Conservation (phyloP, 352 stramenopile genomes). For the Hyaloperonospora brassicae region DNA sequence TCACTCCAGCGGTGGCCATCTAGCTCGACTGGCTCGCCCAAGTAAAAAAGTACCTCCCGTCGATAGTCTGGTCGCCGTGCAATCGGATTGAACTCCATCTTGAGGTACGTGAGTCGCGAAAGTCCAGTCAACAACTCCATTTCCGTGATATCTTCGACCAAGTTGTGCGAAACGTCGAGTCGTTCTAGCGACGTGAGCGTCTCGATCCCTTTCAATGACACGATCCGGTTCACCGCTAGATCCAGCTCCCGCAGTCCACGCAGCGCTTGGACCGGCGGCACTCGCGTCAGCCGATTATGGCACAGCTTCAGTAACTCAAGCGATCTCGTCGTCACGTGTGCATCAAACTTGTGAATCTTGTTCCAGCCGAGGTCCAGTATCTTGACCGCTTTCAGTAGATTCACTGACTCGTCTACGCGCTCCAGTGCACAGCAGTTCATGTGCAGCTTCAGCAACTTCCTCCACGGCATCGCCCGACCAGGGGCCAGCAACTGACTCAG, state of each 20-base stretch:
- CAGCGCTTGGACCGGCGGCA: constrained; percentile 42
- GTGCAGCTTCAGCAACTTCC: constrained; percentile 41
- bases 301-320: constrained; percentile 55
- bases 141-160: constrained; percentile 41
- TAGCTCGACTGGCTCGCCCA: constrained; percentile 56
- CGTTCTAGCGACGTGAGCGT: constrained; percentile 33
- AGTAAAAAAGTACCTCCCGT: constrained; percentile 72
- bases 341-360: constrained; percentile 38
- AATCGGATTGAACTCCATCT: constrained; percentile 71
- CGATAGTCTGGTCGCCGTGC: constrained; percentile 63
- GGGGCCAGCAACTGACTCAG: constrained; percentile 44
- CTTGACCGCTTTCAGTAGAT: constrained; percentile 34
- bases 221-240: constrained; percentile 58
- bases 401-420: constrained; percentile 46
- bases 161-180: constrained; percentile 70
- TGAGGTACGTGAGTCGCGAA: constrained; percentile 33
- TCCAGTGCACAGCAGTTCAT: constrained; percentile 61
- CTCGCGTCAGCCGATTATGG: constrained; percentile 47
- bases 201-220: constrained; percentile 47
- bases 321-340: constrained; percentile 21
- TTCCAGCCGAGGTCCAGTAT: constrained; percentile 71
- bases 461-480: constrained; percentile 21
- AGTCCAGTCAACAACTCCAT: constrained; percentile 45
- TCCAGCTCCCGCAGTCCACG: constrained; percentile 42
- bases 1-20: constrained; percentile 54